A percentile compares a stretch with the other conserved stretches of the same genome.
Conservation (phyloP, 2,329 filamentous ascomycete species). For the Bipolaris bicolor region DNA sequence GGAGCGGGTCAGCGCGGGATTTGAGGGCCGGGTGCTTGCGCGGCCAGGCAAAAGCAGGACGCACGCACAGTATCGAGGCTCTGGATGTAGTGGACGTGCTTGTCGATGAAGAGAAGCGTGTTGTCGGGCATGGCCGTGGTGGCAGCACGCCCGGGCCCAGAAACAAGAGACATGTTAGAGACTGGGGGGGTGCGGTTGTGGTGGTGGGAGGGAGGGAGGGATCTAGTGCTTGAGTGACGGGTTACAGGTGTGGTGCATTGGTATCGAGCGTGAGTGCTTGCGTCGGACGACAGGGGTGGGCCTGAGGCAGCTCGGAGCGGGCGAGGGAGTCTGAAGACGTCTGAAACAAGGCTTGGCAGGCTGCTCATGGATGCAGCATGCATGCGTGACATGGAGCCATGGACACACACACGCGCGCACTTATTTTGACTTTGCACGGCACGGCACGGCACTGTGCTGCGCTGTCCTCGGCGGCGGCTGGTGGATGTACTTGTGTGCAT, state of each 20-base stretch:
- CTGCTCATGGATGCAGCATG: not conserved
- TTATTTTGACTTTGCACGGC: not conserved
- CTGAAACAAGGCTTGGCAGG: slow-evolving; percentile 16
- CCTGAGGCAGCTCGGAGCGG: slow-evolving; percentile 2
- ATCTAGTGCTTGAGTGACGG: slow-evolving; percentile 3
- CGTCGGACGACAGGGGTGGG: slow-evolving; percentile 9
- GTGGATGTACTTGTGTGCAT: no score
- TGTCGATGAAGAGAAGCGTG: slow-evolving; percentile 61
- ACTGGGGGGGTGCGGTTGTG: not conserved
- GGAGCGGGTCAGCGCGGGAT: slow-evolving; percentile 50
- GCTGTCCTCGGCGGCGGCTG: no score
- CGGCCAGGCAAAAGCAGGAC: slow-evolving; percentile 20
- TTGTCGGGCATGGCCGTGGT: slow-evolving; percentile 53
- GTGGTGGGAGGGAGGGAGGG: not conserved
- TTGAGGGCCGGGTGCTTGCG: slow-evolving; percentile 23
- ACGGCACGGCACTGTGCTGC: no score
- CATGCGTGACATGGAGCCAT: not conserved
- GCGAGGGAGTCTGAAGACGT: not conserved
- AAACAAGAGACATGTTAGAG: slow-evolving; percentile 63
- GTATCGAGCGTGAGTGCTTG: slow-evolving; percentile 1
- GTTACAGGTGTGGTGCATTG: slow-evolving; percentile 8
- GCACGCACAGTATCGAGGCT: slow-evolving; percentile 79
- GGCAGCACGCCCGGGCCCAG: slow-evolving; percentile 62
- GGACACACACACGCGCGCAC: not conserved
- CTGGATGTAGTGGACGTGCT: slow-evolving; percentile 92